Conservation (phyloP, 441 rosid species). For the Erysimum cheiri region DNA sequence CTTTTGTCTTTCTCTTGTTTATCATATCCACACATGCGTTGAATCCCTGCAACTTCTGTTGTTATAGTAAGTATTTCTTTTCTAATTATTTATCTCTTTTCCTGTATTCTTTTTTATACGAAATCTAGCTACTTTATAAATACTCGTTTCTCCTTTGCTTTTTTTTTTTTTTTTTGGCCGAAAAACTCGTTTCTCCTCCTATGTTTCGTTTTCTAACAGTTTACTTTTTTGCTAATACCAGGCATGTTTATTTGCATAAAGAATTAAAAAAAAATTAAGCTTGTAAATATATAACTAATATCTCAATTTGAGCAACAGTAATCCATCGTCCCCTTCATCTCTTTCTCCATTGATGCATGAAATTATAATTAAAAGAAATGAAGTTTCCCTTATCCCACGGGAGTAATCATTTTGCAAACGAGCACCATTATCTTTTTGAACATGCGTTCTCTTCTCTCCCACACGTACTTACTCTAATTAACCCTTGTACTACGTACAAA, state of each 20-base stretch:
- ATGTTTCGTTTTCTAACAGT: background rate
- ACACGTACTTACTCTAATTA: constrained; percentile 8
- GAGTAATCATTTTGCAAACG: constrained; percentile 43
- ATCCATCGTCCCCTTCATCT: background rate
- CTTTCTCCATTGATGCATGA: constrained; percentile 2
- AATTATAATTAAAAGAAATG: constrained; percentile 14
- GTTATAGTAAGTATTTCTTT: too few relatives aligned
- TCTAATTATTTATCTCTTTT: background rate
- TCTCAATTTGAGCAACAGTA: background rate
- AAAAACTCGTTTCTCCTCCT: background rate
- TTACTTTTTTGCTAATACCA: background rate
- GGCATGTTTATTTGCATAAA: background rate
- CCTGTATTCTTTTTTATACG: too few relatives aligned
- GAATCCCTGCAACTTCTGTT: constrained; percentile 27
- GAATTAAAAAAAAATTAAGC: background rate
- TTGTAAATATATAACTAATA: constrained; percentile 1
- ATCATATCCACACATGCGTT: constrained; percentile 46
- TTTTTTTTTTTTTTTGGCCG: too few relatives aligned
- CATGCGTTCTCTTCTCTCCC: constrained; percentile 36
- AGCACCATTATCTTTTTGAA: constrained; percentile 37
- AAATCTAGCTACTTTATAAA: too few relatives aligned
- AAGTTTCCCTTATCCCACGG: constrained; percentile 32
- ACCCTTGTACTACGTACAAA: constrained; percentile 8
- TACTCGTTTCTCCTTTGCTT: too few relatives aligned
- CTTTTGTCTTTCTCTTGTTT: constrained; percentile 37